Evolutionary conservation across 768 basidiomycete species (phyloP).

Genomic region (Goffeauzyma gilvescens): DNA sequence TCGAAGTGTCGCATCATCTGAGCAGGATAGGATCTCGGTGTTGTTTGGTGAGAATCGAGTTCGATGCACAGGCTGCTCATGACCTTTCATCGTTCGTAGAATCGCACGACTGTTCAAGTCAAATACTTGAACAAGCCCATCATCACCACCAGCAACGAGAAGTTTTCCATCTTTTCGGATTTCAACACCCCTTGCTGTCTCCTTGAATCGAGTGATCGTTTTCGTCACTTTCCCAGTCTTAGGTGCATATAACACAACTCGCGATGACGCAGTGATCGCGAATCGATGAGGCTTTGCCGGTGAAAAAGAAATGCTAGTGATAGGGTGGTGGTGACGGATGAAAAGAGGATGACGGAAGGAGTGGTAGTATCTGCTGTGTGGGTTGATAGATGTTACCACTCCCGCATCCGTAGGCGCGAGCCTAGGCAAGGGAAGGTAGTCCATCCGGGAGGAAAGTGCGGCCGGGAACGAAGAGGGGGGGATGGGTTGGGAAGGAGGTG

Average conservation of each 20-base stretch:
- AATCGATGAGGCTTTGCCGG: constrained; percentile 73
- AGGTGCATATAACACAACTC: constrained; percentile 88
- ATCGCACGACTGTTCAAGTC: constrained; percentile 86
- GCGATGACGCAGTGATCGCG: constrained; percentile 82
- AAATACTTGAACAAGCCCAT: constrained; percentile 72
- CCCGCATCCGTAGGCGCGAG: constrained; percentile 24
- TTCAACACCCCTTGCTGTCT: constrained; percentile 70
- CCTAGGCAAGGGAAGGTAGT: constrained; percentile 23
- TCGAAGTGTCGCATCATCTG: constrained; percentile 83
- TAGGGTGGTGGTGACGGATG: constrained; percentile 88
- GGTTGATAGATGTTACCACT: constrained; percentile 17
- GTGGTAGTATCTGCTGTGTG: constrained; percentile 29
- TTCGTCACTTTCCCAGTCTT: constrained; percentile 91
- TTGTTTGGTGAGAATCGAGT: constrained; percentile 69
- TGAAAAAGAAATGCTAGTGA: constrained; percentile 85
- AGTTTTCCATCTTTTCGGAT: constrained; percentile 88
- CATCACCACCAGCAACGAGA: constrained; percentile 85
- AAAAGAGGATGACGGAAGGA: constrained; percentile 41
- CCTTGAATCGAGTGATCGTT: constrained; percentile 91
- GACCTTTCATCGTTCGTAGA: constrained; percentile 72
- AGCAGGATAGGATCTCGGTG: constrained; percentile 75
- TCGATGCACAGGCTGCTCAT: constrained; percentile 93
- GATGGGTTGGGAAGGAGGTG: too few relatives aligned
- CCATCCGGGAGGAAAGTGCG: too few relatives aligned
- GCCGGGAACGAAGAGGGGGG: too few relatives aligned